Conservation (phyloP, 2,329 filamentous ascomycete genomes). For the Arthrobotrys sphaeroides region DNA sequence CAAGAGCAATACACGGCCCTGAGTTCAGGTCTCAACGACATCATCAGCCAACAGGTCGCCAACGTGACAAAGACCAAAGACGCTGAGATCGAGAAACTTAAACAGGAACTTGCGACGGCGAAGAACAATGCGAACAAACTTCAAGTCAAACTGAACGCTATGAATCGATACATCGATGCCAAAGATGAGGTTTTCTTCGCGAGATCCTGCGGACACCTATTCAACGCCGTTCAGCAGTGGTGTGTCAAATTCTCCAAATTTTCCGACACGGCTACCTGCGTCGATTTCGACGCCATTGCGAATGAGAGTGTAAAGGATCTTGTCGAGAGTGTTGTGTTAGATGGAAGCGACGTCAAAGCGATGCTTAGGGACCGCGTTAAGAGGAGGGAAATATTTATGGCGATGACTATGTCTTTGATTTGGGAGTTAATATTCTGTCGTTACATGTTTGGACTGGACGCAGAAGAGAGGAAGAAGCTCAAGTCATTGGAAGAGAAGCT, state of each 20-base stretch:
- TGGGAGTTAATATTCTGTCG: conserved; percentile 99
- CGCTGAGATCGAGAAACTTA: conserved; percentile 79
- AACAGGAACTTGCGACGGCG: conserved; percentile 78
- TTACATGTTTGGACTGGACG: conserved; percentile 98
- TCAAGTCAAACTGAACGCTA: conserved; percentile 69
- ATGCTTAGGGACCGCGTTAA: conserved; percentile 88
- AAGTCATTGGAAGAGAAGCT: conserved; percentile 94
- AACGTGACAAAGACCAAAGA: conserved; percentile 81
- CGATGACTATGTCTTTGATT: conserved; percentile 98
- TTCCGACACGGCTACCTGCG: conserved; percentile 64
- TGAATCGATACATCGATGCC: conserved; percentile 75
- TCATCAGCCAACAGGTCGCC: conserved; percentile 71
- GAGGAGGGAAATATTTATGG: conserved; percentile 96
- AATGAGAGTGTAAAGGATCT: conserved; percentile 94
- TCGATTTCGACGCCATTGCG: conserved; percentile 71
- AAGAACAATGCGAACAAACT: conserved; percentile 70
- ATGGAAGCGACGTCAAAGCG: conserved; percentile 89
- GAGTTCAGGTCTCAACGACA: conserved; percentile 71
- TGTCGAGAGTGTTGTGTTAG: conserved; percentile 91
- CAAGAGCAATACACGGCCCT: conserved; percentile 72
- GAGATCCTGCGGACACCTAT: conserved; percentile 89
- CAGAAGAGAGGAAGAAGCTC: conserved; percentile 95
- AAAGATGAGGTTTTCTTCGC: conserved; percentile 96
- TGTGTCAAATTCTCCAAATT: conserved; percentile 97
- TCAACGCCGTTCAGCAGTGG: conserved; percentile 96